A percentile compares a stretch with the other conserved stretches of the same genome.
phyloP scores from a whole-genome alignment of 2,329 filamentous ascomycete species.

The Amauroascus verrucosus region DNA sequence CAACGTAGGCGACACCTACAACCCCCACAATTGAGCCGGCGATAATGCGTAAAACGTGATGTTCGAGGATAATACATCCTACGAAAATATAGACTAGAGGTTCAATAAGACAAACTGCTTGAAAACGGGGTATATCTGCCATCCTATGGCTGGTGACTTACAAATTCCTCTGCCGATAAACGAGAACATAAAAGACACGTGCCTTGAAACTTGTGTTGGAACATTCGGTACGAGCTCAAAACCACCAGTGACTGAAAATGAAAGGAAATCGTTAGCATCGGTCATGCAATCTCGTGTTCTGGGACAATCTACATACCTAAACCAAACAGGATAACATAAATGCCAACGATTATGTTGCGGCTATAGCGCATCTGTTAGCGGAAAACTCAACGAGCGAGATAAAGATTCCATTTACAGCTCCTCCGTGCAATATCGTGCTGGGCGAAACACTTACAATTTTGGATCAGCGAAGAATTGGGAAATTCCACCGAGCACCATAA shows the following conservation, averaged over 20 bases:
- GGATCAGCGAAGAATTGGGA: slow-evolving; percentile 34
- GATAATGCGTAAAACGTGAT: slow-evolving; percentile 56
- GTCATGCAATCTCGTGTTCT: neutral
- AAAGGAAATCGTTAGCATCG: slow-evolving; percentile 7
- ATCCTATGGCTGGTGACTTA: slow-evolving; percentile 43
- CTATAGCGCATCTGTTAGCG: slow-evolving; percentile 32
- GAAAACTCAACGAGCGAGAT: neutral
- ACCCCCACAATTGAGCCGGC: slow-evolving; percentile 68
- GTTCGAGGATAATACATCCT: slow-evolving; percentile 70
- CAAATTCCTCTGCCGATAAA: slow-evolving; percentile 92
- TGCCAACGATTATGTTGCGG: slow-evolving; percentile 64
- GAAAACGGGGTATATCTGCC: neutral
- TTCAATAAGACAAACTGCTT: neutral
- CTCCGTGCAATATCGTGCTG: slow-evolving; percentile 13
- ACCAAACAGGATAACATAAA: slow-evolving; percentile 87
- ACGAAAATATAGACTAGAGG: slow-evolving; percentile 89
- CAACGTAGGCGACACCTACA: slow-evolving; percentile 66
- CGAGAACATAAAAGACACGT: slow-evolving; percentile 95
- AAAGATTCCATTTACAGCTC: neutral
- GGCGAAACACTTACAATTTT: slow-evolving; percentile 20
- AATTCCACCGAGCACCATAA: slow-evolving; percentile 76
- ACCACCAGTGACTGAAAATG: slow-evolving; percentile 51
- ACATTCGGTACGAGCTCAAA: slow-evolving; percentile 77
- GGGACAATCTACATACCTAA: slow-evolving; percentile 47
- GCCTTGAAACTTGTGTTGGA: slow-evolving; percentile 80